Base-by-base conservation (phyloP, 2,329 filamentous ascomycete species). In the Pseudogymnoascus sp. region DNA sequence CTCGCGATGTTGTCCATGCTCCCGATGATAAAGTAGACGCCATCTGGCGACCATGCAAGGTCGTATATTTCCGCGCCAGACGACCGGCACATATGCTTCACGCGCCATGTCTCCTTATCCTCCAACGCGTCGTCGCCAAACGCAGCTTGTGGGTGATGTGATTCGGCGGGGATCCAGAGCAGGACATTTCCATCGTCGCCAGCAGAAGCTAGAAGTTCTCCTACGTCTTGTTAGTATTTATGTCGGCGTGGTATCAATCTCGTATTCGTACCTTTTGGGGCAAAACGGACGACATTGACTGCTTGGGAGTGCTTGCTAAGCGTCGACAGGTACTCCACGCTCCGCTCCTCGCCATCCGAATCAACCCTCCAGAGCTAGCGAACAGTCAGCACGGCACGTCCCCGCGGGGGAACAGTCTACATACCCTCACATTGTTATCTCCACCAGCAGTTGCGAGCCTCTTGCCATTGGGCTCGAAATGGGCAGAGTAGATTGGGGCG, bases 1-100 rank as follows among this genome's bases (percentile, higher is more conserved):
- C 93, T 86, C 64, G 95, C 93, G 74, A 98, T 89, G 75, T 99
- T 99, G 78, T 99, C 95, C 93, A 99, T 98, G 78, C 95, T 98
- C 40, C 95, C 95, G 24, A 96, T 97, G 70, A 99, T 97, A 79
- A 99, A 96, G 78, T 96, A 95, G 40, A 88, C 81, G 40, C 90
- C 92, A 75, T 99, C 95, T n/a, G 96, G 96, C 59, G 95, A 98
- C 96, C 95, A 99, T 60, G 95, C 95, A 63, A 99, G 80, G 76
- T 99, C 95, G 77, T 99, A 99, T 69, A 99, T 98, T 75, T 99
- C 95, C 10, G 93, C 91, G 37, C 93, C 93, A 66, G 90, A 91
- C 53, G 93, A 96, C 66, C 95, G 87, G 76, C 93, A 98, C 95
- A 98, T 98, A 74, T 96, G 91, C 78, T 96, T 98, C 66, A 93